Evolutionary conservation across 73 alveolate genomes (phyloP).

Genomic region (Paramecium sexaurelia): DNA sequence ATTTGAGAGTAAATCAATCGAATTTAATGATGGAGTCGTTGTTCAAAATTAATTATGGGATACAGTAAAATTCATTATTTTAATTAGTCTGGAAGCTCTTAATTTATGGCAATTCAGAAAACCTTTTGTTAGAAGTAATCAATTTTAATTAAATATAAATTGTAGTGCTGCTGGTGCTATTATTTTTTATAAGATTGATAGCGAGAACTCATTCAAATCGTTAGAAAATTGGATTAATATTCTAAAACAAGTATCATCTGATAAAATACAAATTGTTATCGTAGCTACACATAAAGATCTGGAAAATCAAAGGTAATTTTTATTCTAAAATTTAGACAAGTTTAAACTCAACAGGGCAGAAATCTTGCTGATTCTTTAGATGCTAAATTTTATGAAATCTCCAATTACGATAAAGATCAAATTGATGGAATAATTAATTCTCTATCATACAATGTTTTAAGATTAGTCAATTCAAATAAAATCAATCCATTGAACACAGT

Average conservation of each 20-base stretch:
- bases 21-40: conserved; percentile 16
- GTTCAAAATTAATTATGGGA: conserved; percentile 73
- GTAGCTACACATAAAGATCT: conserved; percentile 39
- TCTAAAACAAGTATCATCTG: neutral
- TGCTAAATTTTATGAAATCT: conserved; percentile 29
- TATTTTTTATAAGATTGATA: neutral
- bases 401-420: conserved; percentile 34
- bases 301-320: neutral
- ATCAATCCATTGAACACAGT: neutral
- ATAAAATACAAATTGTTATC: neutral
- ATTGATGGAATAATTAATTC: conserved; percentile 8
- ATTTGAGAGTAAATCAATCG: conserved; percentile 50
- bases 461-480: conserved; percentile 7
- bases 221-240: neutral
- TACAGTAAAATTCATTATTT: conserved; percentile 59
- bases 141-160: neutral
- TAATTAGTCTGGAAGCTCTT: conserved; percentile 33
- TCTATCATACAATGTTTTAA: neutral
- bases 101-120: conserved; percentile 22
- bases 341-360: neutral
- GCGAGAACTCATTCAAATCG: neutral
- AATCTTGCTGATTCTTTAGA: neutral
- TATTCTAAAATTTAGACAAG: neutral
- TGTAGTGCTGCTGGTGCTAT: conserved; percentile 43
- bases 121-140: neutral